These are phyloP conservation scores for Microsporum ferrugineum DNA, from an alignment of 2,329 filamentous ascomycete species.

Conservation along the genomic window DNA sequence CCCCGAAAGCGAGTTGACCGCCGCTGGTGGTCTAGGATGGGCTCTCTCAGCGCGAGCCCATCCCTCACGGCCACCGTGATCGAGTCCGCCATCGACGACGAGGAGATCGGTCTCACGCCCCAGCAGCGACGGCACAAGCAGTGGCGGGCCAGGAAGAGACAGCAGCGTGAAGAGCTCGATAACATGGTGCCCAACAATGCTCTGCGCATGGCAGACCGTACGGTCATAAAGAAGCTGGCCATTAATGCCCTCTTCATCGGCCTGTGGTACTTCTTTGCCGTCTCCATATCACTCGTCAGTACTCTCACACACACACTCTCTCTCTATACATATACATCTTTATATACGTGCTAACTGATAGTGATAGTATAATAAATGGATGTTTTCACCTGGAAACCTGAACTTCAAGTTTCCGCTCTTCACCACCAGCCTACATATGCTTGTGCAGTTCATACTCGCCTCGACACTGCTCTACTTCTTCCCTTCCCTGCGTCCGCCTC, in stretches of 20 bases:
- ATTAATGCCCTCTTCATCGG: slow-evolving; percentile 73
- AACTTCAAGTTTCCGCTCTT: slow-evolving; percentile 93
- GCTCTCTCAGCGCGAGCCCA: neutral
- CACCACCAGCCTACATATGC: slow-evolving; percentile 89
- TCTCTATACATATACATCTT: neutral
- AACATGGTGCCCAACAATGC: slow-evolving; percentile 49
- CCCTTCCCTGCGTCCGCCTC: slow-evolving; percentile 62
- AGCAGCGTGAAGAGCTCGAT: slow-evolving; percentile 54
- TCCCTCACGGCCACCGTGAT: slow-evolving; percentile 30
- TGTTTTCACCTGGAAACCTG: slow-evolving; percentile 77
- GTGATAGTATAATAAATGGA: slow-evolving; percentile 94
- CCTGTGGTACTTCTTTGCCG: slow-evolving; percentile 84
- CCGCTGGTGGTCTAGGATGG: slow-evolving; percentile 2
- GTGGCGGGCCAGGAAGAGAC: slow-evolving; percentile 53
- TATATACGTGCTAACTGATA: neutral
- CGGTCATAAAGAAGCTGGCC: slow-evolving; percentile 55
- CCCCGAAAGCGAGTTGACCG: neutral
- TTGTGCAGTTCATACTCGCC: slow-evolving; percentile 78
- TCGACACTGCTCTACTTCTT: slow-evolving; percentile 68
- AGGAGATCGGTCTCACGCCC: slow-evolving; percentile 74
- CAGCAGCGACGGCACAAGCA: slow-evolving; percentile 52
- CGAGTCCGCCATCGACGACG: slow-evolving; percentile 68
- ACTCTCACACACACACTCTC: neutral
- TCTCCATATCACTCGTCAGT: slow-evolving; percentile 79
- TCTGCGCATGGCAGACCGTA: slow-evolving; percentile 61